These are phyloP conservation scores for Coemansia sp. DNA, from an alignment of 192 early-diverging fungal species.

Conservation along the genomic window DNA sequence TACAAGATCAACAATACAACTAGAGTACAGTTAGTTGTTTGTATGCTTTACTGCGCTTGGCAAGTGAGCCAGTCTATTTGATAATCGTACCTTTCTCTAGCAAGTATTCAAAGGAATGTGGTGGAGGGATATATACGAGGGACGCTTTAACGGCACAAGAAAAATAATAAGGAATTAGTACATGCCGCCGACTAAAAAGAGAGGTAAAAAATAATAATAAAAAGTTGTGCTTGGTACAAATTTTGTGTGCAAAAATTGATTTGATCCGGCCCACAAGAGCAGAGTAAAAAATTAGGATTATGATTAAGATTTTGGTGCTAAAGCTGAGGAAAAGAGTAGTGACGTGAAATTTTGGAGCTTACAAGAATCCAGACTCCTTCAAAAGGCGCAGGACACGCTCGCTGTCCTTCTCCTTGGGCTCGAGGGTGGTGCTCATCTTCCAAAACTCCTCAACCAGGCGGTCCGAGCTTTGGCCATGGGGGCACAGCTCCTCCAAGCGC, in stretches of 20 bases:
- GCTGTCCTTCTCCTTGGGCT: slow-evolving; percentile 84
- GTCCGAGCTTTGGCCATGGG: slow-evolving; percentile 58
- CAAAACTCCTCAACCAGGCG: slow-evolving; percentile 69
- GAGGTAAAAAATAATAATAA: slow-evolving; percentile 2
- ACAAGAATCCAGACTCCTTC: slow-evolving; percentile 77
- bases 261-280: neutral
- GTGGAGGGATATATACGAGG: neutral
- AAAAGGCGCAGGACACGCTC: slow-evolving; percentile 76
- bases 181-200: neutral
- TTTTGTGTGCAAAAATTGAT: neutral
- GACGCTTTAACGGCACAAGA: neutral
- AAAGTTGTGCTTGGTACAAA: neutral
- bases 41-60: neutral
- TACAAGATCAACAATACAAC: neutral
- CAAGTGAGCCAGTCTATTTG: neutral
- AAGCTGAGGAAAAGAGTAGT: neutral
- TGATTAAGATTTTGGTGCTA: neutral
- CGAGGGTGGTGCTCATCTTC: slow-evolving; percentile 72
- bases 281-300: neutral
- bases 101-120: neutral
- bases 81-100: neutral
- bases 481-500: slow-evolving; percentile 66
- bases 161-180: neutral
- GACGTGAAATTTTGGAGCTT: slow-evolving; percentile 6
- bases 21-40: neutral